Evolutionary conservation across 257 asterid species (phyloP).

Genomic region (Ilex asprella): DNA sequence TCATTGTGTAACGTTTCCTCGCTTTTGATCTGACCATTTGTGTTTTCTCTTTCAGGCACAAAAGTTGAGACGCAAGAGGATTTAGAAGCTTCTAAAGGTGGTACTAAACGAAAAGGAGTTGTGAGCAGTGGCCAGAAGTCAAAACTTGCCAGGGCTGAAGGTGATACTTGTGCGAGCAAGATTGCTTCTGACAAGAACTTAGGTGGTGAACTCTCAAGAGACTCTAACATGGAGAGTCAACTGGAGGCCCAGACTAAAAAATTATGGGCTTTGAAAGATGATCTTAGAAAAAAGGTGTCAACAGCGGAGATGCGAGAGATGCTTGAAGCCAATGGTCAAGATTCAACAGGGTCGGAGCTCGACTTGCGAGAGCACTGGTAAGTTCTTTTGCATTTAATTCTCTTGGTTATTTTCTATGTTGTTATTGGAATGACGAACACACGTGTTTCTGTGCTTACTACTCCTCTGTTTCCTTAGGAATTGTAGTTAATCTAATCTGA

Average conservation of each 20-base stretch:
- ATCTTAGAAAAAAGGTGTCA: constrained; percentile 70
- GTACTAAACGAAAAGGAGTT: constrained; percentile 61
- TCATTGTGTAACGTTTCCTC: constrained; percentile 10
- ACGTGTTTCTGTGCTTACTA: too few relatives aligned
- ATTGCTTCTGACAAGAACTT: constrained; percentile 17
- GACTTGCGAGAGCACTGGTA: constrained; percentile 83
- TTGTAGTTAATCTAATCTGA: too few relatives aligned
- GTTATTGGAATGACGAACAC: too few relatives aligned
- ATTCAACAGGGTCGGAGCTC: constrained; percentile 79
- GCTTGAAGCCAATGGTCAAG: constrained; percentile 84
- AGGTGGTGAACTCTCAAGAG: constrained; percentile 27
- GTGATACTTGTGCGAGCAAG: constrained; percentile 28
- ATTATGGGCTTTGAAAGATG: constrained; percentile 88
- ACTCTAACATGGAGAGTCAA: constrained; percentile 39
- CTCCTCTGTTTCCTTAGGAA: too few relatives aligned
- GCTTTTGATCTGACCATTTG: constrained; percentile 5
- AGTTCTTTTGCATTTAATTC: background rate
- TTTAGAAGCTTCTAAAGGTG: constrained; percentile 36
- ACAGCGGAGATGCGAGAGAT: constrained; percentile 76
- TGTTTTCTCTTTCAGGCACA: constrained; percentile 30
- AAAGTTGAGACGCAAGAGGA: constrained; percentile 33
- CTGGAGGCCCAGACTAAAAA: constrained; percentile 64
- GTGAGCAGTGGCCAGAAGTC: constrained; percentile 37
- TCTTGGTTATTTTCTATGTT: too few relatives aligned
- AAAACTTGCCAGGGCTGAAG: constrained; percentile 48